Evolutionary conservation across 2,329 filamentous ascomycete species (phyloP).

Genomic region (Lasiodiplodia sp.): DNA sequence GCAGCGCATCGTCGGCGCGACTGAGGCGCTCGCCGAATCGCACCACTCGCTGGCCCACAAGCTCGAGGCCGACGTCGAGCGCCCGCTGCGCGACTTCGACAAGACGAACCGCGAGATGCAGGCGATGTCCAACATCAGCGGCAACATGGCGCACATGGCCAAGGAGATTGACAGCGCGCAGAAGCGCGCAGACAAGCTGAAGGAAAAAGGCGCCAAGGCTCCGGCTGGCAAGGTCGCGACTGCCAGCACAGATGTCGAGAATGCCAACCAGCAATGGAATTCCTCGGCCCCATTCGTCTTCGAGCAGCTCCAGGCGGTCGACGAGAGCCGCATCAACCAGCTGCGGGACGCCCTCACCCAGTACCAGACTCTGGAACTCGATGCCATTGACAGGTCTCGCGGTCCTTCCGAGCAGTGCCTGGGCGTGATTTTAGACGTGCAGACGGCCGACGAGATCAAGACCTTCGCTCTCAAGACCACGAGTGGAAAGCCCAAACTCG

Average conservation of each 20-base stretch:
- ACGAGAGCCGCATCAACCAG: slow-evolving; percentile 88
- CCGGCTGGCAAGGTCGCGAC: slow-evolving; percentile 79
- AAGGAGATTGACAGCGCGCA: slow-evolving; percentile 85
- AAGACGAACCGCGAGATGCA: slow-evolving; percentile 76
- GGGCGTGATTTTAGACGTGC: slow-evolving; percentile 82
- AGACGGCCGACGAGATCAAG: slow-evolving; percentile 86
- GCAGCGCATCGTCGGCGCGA: slow-evolving; percentile 82
- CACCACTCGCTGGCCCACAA: slow-evolving; percentile 81
- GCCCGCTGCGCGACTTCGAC: slow-evolving; percentile 78
- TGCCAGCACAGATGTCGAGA: slow-evolving; percentile 76
- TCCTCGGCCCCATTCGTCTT: slow-evolving; percentile 95
- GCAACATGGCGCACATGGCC: slow-evolving; percentile 80
- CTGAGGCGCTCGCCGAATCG: slow-evolving; percentile 80
- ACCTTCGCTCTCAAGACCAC: slow-evolving; percentile 65
- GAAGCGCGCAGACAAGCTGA: slow-evolving; percentile 84
- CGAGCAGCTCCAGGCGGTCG: slow-evolving; percentile 87
- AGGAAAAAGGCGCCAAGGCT: slow-evolving; percentile 77
- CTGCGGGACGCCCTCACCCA: slow-evolving; percentile 91
- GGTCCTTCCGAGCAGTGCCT: slow-evolving; percentile 79
- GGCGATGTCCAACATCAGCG: slow-evolving; percentile 80
- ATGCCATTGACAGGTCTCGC: slow-evolving; percentile 80
- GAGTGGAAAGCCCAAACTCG: slow-evolving; percentile 44
- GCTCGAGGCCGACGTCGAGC: slow-evolving; percentile 88
- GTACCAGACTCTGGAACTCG: slow-evolving; percentile 89
- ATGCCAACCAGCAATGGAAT: slow-evolving; percentile 86